These are phyloP conservation scores for Metschnikowia continentalis DNA, from an alignment of 805 yeast species.

Conservation along the genomic window DNA sequence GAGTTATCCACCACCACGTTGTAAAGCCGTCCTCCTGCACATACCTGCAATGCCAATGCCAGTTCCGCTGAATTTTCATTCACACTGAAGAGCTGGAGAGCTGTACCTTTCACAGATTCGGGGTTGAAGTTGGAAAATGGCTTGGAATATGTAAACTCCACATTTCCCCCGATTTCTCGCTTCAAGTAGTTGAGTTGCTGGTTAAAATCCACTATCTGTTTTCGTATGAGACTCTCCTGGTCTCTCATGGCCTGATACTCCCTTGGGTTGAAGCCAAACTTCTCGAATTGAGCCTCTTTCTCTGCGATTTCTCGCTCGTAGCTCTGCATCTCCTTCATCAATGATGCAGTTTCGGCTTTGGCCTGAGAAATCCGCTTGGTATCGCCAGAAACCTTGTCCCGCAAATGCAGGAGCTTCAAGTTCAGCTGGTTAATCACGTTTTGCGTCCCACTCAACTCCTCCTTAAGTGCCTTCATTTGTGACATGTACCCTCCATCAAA, in stretches of 20 bases:
- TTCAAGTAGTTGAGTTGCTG: slow-evolving; percentile 51
- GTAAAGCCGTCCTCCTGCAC: slow-evolving; percentile 89
- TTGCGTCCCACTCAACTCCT: slow-evolving; percentile 47
- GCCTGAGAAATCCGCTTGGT: slow-evolving; percentile 53
- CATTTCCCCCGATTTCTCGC: slow-evolving; percentile 56
- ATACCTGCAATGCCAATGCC: slow-evolving; percentile 82
- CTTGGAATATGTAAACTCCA: slow-evolving; percentile 68
- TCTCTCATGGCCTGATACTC: slow-evolving; percentile 41
- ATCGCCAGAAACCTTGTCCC: slow-evolving; percentile 46
- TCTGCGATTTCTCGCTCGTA: slow-evolving; percentile 35
- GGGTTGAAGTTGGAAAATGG: slow-evolving; percentile 63
- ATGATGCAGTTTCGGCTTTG: slow-evolving; percentile 39
- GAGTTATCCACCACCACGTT: slow-evolving; percentile 91
- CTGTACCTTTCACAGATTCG: slow-evolving; percentile 74
- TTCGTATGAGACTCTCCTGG: slow-evolving; percentile 35
- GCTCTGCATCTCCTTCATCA: slow-evolving; percentile 41
- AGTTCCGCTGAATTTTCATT: slow-evolving; percentile 52
- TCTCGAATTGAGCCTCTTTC: slow-evolving; percentile 41
- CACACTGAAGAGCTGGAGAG: slow-evolving; percentile 75
- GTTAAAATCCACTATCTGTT: slow-evolving; percentile 27
- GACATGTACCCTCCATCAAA: slow-evolving; percentile 72
- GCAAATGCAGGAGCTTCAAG: slow-evolving; percentile 55
- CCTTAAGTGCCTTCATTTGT: slow-evolving; percentile 63
- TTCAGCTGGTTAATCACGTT: slow-evolving; percentile 56
- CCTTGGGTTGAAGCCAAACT: slow-evolving; percentile 55